Evolutionary conservation across 2,329 filamentous ascomycete genomes (phyloP), one percentile per base, ranked within the genome.

Genomic region (Verticillium longisporum): DNA sequence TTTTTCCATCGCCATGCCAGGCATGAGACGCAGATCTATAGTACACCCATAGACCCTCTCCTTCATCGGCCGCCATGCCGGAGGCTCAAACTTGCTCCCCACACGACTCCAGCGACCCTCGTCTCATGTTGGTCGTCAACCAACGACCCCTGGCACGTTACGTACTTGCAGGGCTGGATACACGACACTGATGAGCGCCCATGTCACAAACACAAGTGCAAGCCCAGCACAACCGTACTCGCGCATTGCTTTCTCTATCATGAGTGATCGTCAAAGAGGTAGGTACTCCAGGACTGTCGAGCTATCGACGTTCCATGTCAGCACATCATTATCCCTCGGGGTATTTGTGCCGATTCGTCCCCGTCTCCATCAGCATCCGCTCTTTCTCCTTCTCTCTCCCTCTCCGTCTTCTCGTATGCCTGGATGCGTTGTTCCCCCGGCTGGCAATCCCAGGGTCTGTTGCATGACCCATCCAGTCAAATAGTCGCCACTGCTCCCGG

Each of bases 351-450:
- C 45, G 37, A 50, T 26, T 50, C 32, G 45, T 50, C 45, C 45
- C 38, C 45, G 45, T 50, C 45, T 13, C 45, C 45, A 50, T 50
- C 45, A 50, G 45, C 45, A 26, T 50, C 21, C 45, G 45, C 45
- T 50, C 26, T 26, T 26, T 2, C 26, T 26, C 26, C 26, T 26
- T 26, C 26, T 26, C 26, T 26, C 26, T 26, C 26, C 26, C 26
- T 26, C 26, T 1, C 26, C 18, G n/a, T 50, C 45, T 10, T 50
- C 45, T 50, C 45, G 21, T 13, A 21, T 50, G 45, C 21, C 2
- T 50, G 41, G n/a, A 57, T 59, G 58, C 61, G 58, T 56, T 62
- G 59, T 61, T 62, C n/a, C 56, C 37, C 26, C 26, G 55, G 32
- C 57, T 36, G 31, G 15, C 31, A 10, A 18, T 18, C 57, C 61